These are phyloP conservation scores for Ilyonectria destructans DNA, from an alignment of 2,329 filamentous ascomycete genomes.

Conservation along the genomic window DNA sequence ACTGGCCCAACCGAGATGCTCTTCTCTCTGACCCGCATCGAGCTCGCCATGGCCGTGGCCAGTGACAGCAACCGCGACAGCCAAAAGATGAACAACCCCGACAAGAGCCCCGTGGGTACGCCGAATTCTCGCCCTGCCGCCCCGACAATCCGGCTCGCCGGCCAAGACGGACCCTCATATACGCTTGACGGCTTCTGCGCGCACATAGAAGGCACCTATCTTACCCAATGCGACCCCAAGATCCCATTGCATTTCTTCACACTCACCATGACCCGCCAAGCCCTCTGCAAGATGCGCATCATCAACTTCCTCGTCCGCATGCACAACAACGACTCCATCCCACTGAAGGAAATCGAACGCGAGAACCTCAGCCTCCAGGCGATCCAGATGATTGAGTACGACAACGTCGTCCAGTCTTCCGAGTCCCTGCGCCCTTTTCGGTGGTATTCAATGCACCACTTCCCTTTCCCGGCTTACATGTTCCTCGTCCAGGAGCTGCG, in stretches of 20 bases:
- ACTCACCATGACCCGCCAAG: constrained; percentile 70
- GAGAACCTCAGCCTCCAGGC: constrained; percentile 70
- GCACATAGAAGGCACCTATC: constrained; percentile 71
- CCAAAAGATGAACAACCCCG: constrained; percentile 49
- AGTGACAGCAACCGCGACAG: constrained; percentile 62
- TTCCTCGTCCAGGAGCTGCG: constrained; percentile 72
- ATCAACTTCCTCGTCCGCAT: constrained; percentile 69
- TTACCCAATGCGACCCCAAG: constrained; percentile 71
- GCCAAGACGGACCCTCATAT: constrained; percentile 64
- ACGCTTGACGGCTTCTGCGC: constrained; percentile 69
- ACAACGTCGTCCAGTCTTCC: constrained; percentile 69
- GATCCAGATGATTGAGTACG: constrained; percentile 73
- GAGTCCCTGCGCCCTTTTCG: constrained; percentile 67
- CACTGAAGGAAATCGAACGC: constrained; percentile 64
- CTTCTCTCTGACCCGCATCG: constrained; percentile 71
- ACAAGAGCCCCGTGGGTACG: constrained; percentile 47
- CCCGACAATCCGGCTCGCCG: constrained; percentile 63
- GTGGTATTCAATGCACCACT: constrained; percentile 74
- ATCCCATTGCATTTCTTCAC: constrained; percentile 74
- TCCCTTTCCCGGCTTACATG: constrained; percentile 75
- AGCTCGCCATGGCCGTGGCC: constrained; percentile 70
- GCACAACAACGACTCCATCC: constrained; percentile 57
- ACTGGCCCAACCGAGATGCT: constrained; percentile 73
- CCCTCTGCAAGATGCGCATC: constrained; percentile 71
- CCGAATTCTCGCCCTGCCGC: constrained; percentile 45